Percentiles rank a stretch among this genome's conserved stretches.
Conservation (phyloP, 2,329 filamentous ascomycete genomes). For the Periconia macrospinosa region DNA sequence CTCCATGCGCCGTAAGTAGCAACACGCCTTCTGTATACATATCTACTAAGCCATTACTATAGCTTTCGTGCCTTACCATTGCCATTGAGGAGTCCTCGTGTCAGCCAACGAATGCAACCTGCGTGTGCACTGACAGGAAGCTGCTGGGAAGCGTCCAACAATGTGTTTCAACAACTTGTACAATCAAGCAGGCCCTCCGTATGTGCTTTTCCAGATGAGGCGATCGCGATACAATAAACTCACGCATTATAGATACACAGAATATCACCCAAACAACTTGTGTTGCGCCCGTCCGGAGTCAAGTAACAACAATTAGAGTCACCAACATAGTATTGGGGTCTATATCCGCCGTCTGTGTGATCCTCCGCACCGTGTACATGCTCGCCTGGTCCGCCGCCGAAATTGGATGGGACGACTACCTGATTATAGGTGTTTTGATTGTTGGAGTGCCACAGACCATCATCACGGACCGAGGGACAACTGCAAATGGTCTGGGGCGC, state of each 20-base stretch:
- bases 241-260: constrained; percentile 39
- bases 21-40: not conserved
- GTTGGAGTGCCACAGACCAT: constrained; percentile 21
- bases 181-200: constrained; percentile 14
- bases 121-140: constrained; percentile 15
- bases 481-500: constrained; percentile 46
- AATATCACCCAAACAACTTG: constrained; percentile 47
- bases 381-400: constrained; percentile 34
- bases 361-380: constrained; percentile 43
- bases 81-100: constrained; percentile 15
- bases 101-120: constrained; percentile 11
- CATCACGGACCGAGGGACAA: constrained; percentile 16
- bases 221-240: not conserved
- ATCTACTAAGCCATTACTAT: constrained; percentile 5
- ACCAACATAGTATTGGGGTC: constrained; percentile 39
- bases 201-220: not conserved
- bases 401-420: constrained; percentile 45
- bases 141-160: constrained; percentile 11
- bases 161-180: constrained; percentile 16
- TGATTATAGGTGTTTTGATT: constrained; percentile 20
- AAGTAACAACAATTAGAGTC: constrained; percentile 32
- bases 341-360: constrained; percentile 37
- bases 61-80: constrained; percentile 16
- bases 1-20: constrained; percentile 11
- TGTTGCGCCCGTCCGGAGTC: constrained; percentile 42